Evolutionary conservation across 2,329 filamentous ascomycete species (phyloP), one percentile per base, ranked within the genome.

Genomic region (Microthyrium microscopicum): DNA sequence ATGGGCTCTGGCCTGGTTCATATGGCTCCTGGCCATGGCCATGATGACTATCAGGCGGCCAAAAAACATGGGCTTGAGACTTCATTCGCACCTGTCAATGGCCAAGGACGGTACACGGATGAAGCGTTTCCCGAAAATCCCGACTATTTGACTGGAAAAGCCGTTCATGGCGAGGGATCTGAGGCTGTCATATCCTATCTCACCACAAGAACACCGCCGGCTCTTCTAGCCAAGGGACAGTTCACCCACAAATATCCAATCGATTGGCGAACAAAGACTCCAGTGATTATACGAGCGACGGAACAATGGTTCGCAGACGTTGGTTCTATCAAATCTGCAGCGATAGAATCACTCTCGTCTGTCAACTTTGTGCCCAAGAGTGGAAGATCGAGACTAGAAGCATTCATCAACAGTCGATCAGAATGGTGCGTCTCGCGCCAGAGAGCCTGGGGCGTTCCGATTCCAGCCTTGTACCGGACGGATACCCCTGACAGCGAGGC

Each of bases 391-490:
- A 70, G 89, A 19, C 64, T 98, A 4, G 72, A 82, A 47, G 83
- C 80, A 50, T 98, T 95, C 47, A 65, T 98, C 20, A 75, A 77
- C 46, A 80, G 81, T 16, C 72, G 89, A 32, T 92, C 73, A 46
- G 87, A 98, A 53, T 98, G 89, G 89, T 98, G 89, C 51, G 94
- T 98, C 44, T 98, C 89, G 4, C 73, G 89, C 29, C 89, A 98
- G 55, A 74, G 89, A 31, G 78, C 83, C 9, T 98, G 89, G 89
- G 89, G 89, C 43, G 83, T 98, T 4, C 89, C 89, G 0, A 98
- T 98, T 36, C 89, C 89, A 11, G 84, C 83, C 1, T 58, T 98
- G 0, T 94, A 91, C 50, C 70, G 80, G 42, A 57, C 60, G 8
- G 64, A 70, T 9, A 67, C 65, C 3, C 78, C 77, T 4, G 68